Base-by-base conservation (phyloP, 345 rosid genomes). In the Adansonia digitata region DNA sequence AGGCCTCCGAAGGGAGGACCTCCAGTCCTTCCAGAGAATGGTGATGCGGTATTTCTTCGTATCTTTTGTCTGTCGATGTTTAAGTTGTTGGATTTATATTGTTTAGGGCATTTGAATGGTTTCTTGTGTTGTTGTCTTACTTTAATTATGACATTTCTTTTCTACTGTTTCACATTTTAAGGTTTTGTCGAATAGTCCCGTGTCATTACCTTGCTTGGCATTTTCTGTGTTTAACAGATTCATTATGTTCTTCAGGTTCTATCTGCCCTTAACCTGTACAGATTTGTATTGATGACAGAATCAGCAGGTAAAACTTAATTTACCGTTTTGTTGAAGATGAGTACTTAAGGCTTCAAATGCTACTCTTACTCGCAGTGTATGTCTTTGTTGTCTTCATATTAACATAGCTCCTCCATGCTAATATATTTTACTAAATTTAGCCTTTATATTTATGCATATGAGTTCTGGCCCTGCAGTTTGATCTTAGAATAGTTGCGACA, bases 191-290 rank as follows among this genome's bases (percentile, higher is more conserved):
- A 37, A 22, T 39, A 14, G 39, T 0, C 1, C 14, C 26, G 7
- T 31, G 34, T 53, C 34, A 3, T 15, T 7, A 42, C 27, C 10
- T 2, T 17, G 6, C 69, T 12, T 12, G 53, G 35, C 29, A 4
- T 52, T n/a, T 20, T 22, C 63, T 53, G 15, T 48, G 0, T 29
- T 18, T 70, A 40, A 79, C 56, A 45, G 10, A 5, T 75, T 48
- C 48, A 37, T 79, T 68, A 56, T 78, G 52, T 43, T 61, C 73
- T 42, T 40, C 91, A 90, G 98, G 94, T 95, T 82, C 84, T 89
- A 43, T 90, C 97, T 51, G 92, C 94, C 24, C 96, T 93, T 73
- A 95, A 95, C 77, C 85, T 93, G 39, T 91, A 93, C 85, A 88
- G 98, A 77, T 91, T 84, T 79, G 82, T 87, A 61, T 75, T 95